These are phyloP conservation scores for Aquanectria penicillioides DNA, from an alignment of 2,329 filamentous ascomycete genomes.

Conservation along the genomic window DNA sequence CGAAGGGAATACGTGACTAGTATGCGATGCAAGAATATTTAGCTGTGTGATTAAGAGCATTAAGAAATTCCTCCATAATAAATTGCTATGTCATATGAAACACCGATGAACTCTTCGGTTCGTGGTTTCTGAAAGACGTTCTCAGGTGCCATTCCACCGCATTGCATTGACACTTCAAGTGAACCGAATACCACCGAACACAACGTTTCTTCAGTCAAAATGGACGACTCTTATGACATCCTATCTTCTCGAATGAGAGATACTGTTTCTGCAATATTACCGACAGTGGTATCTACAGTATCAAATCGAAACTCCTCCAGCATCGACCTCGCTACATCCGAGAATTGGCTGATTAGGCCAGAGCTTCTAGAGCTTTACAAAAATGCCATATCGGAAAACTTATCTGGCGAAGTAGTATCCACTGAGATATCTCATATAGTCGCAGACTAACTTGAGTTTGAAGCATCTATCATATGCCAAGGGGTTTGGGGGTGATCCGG, in stretches of 20 bases:
- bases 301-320: background rate
- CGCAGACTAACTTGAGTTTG: background rate
- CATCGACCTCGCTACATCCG: background rate
- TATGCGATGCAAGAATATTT: too few species aligned
- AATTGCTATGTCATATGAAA: too few species aligned
- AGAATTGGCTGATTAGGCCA: background rate
- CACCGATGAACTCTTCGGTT: too few species aligned
- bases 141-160: too few species aligned
- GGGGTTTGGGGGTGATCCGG: background rate
- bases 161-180: too few species aligned
- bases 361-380: background rate
- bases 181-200: too few species aligned
- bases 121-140: too few species aligned
- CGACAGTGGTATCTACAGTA: background rate
- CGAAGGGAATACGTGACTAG: too few species aligned
- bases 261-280: background rate
- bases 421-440: background rate
- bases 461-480: background rate
- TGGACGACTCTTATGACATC: background rate
- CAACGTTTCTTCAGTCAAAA: background rate
- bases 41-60: too few species aligned
- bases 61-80: too few species aligned
- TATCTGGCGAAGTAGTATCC: background rate
- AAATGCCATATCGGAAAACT: background rate
- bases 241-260: background rate